Percentiles rank a stretch among this genome's conserved stretches.
Conservation (phyloP, 371 early-diverging fungal genomes). For the Synchytrium microbalum region DNA sequence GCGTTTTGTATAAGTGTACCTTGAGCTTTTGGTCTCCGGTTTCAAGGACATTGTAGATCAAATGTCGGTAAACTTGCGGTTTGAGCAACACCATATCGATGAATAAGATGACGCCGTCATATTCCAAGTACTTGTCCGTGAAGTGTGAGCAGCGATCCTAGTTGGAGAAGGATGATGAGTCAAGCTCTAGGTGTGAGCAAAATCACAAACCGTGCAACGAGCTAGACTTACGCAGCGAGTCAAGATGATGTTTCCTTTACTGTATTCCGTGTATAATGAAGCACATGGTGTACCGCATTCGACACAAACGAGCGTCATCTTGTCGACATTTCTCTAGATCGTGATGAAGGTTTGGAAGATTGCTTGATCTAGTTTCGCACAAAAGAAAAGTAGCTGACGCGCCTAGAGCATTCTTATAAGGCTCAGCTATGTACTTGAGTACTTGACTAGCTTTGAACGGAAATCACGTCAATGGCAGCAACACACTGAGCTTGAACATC, state of each 20-base stretch:
- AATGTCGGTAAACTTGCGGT: constrained; percentile 83
- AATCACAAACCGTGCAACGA: not conserved
- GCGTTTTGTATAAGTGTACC: not conserved
- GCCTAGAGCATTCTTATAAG: too few species aligned
- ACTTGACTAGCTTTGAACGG: too few species aligned
- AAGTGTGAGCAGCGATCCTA: constrained; percentile 70
- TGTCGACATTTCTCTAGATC: too few species aligned
- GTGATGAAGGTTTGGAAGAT: too few species aligned
- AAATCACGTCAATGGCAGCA: too few species aligned
- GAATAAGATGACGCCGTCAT: constrained; percentile 81
- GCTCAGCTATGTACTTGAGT: too few species aligned
- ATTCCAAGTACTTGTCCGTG: constrained; percentile 92
- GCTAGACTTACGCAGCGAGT: constrained; percentile 67
- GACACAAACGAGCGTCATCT: constrained; percentile 49
- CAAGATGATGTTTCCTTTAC: constrained; percentile 79
- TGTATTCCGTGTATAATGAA: constrained; percentile 80
- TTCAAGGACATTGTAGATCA: constrained; percentile 64
- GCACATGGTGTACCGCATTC: constrained; percentile 73
- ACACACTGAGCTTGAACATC: too few species aligned
- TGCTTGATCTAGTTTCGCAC: too few species aligned
- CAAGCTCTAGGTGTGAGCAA: not conserved
- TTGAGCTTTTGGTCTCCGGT: not conserved
- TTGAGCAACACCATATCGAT: constrained; percentile 91
- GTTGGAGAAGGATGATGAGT: not conserved
- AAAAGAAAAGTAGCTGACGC: too few species aligned